Base-by-base conservation (phyloP, 169 alveolate genomes). In the Plasmodium chabaudi region DNA sequence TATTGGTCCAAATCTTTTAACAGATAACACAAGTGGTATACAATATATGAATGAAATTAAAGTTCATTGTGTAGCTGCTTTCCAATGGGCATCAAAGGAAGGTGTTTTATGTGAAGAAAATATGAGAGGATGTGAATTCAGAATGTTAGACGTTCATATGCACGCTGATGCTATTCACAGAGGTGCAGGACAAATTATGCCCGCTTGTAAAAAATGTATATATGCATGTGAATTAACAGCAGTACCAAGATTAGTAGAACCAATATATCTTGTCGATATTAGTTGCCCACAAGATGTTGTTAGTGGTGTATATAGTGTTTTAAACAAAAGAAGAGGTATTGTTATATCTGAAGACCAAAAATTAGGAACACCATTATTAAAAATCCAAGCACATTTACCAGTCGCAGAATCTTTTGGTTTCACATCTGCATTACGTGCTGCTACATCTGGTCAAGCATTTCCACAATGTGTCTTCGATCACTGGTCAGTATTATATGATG, bases 331-430 rank as follows among this genome's bases (percentile, higher is more conserved):
- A 89, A 97, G 99, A 93, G 99, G 99, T 74, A 98, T 96, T 91
- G 99, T 98, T 65, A 97, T 97, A 94, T 97, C 97, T 70, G 99
- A 98, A 94, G 99, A 98, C 91, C 97, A 96, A 87, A 97, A 98
- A 63, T 95, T 97, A 42, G 99, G 99, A 65, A 98, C 99, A 19
- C 99, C 99, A 39, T 96, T 98, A 60, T 95, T 97, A 15, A 97
- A 97, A 86, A 98, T 98, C 87, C 98, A 97, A 96, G 99, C 99
- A 13, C 97, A 98, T 94, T 94, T 99, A 79, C 99, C 99, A 19
- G 99, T 99, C 82, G 97, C 99, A 42, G 99, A 99, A 93, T 98
- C 99, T 42, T 99, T 99, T 96, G 99, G 99, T 72, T 99, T 99
- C 97, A 98, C 99, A 15, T 97, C 99, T n/a, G 99, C 99, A 60